phyloP scores from a whole-genome alignment of 768 basidiomycete species.

The Phylloporus arenicola region DNA sequence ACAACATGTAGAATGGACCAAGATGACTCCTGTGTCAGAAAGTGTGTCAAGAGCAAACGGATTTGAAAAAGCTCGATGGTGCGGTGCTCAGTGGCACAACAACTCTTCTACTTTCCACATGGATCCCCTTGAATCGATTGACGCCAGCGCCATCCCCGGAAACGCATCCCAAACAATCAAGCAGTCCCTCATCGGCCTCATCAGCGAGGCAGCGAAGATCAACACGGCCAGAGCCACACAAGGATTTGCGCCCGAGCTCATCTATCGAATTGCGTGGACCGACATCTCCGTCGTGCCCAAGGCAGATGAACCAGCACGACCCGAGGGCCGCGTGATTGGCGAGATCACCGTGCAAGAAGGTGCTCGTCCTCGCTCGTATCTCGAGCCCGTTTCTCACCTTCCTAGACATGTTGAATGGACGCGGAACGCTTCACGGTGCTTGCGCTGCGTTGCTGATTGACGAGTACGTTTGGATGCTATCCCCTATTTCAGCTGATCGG shows the following conservation, averaged over 20 bases:
- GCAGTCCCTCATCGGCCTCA: slow-evolving; percentile 17
- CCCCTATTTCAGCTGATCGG: background rate
- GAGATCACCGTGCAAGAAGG: slow-evolving; percentile 43
- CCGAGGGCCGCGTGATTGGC: slow-evolving; percentile 42
- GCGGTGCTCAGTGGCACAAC: too few relatives aligned
- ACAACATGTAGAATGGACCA: too few relatives aligned
- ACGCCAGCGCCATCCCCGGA: slow-evolving; percentile 22
- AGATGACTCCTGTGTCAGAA: too few relatives aligned
- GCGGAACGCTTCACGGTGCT: slow-evolving; percentile 47
- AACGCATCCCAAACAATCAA: slow-evolving; percentile 28
- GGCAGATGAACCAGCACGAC: slow-evolving; percentile 39
- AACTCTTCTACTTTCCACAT: background rate
- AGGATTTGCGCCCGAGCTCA: slow-evolving; percentile 21
- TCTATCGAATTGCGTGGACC: slow-evolving; percentile 28
- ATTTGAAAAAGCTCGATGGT: too few relatives aligned
- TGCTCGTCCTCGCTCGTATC: too few relatives aligned
- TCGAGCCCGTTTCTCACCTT: too few relatives aligned
- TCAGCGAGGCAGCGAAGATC: slow-evolving; percentile 8
- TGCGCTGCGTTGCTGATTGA: slow-evolving; percentile 53
- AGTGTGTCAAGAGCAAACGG: too few relatives aligned
- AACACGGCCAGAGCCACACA: slow-evolving; percentile 7
- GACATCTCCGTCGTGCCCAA: slow-evolving; percentile 42
- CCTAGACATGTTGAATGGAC: slow-evolving; percentile 52
- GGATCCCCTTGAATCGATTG: slow-evolving; percentile 13
- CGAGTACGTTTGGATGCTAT: slow-evolving; percentile 31